phyloP scores from a whole-genome alignment of 2,329 filamentous ascomycete genomes.

The Colletotrichum endophyticum region DNA sequence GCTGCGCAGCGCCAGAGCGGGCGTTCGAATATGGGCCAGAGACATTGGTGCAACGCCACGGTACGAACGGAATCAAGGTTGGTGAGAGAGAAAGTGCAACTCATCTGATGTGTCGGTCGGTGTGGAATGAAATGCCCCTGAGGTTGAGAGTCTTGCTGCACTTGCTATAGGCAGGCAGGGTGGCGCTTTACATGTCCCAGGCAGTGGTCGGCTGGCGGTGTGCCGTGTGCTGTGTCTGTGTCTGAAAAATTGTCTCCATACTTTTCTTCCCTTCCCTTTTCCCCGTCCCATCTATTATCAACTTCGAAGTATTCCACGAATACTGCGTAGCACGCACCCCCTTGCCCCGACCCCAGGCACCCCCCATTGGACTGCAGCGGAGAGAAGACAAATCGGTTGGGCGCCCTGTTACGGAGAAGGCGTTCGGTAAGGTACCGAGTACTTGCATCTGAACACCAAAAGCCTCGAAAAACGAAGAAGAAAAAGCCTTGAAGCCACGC shows the following conservation, averaged over 20 bases:
- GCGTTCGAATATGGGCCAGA: background rate
- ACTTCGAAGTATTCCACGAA: background rate
- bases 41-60: background rate
- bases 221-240: background rate
- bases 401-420: background rate
- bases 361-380: background rate
- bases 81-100: background rate
- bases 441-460: background rate
- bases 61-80: background rate
- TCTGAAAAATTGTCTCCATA: background rate
- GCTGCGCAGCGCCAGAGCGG: background rate
- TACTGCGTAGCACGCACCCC: background rate
- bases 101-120: background rate
- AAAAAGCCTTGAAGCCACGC: background rate
- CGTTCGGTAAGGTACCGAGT: background rate
- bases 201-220: background rate
- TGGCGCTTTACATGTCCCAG: background rate
- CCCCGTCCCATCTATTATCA: background rate
- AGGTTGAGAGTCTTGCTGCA: background rate
- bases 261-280: background rate
- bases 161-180: background rate
- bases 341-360: background rate
- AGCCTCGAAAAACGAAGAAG: background rate
- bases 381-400: background rate
- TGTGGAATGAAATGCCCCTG: background rate